Evolutionary conservation across 331 rosid species (phyloP).

Genomic region (Phaseolus coccineus): DNA sequence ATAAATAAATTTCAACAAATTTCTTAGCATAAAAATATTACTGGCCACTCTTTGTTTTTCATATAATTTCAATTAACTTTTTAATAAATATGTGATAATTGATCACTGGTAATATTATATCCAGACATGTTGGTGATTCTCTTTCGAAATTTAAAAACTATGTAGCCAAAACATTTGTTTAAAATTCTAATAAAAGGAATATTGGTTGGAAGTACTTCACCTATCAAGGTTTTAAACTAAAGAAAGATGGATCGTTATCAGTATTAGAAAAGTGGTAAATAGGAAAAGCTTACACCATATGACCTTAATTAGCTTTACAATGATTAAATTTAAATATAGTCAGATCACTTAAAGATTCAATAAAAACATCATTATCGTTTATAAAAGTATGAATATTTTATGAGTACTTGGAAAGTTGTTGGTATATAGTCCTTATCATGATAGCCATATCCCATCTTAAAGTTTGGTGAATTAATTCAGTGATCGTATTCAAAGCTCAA

Average conservation of each 20-base stretch:
- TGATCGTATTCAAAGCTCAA: constrained; percentile 16
- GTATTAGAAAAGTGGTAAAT: not conserved
- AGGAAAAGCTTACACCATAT: not conserved
- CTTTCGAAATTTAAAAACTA: constrained; percentile 3
- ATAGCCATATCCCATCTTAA: constrained; percentile 35
- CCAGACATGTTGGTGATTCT: not conserved
- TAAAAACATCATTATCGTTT: not conserved
- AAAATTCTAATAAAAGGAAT: not conserved
- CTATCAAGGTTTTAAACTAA: not conserved
- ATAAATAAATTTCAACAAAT: not conserved
- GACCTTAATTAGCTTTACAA: not conserved
- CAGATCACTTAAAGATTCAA: not conserved
- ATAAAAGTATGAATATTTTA: constrained; percentile 20
- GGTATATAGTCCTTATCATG: constrained; percentile 46
- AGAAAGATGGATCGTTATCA: not conserved
- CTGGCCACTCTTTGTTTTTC: too few relatives aligned
- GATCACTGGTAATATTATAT: not conserved
- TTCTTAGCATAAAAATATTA: too few relatives aligned
- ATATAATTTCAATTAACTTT: not conserved
- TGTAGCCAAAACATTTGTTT: not conserved
- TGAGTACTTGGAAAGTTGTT: not conserved
- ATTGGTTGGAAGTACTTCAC: not conserved
- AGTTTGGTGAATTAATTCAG: constrained; percentile 34
- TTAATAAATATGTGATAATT: not conserved
- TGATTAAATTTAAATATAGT: constrained; percentile 3